phyloP scores from a whole-genome alignment of 768 basidiomycete species.

The Mycena amicta region DNA sequence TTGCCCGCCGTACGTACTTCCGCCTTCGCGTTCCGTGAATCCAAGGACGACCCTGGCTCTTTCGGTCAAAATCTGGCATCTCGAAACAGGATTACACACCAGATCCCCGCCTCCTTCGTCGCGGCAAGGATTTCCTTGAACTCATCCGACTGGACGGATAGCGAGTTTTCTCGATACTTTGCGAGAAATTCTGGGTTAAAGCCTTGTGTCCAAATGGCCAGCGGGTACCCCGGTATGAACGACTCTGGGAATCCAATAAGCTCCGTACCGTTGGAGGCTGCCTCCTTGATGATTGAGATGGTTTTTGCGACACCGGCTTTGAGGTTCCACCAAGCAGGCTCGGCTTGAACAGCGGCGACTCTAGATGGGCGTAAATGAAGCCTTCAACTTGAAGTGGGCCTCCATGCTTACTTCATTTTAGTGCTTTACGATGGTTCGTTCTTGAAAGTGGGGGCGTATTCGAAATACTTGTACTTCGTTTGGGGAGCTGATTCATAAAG shows the following conservation, averaged over 20 bases:
- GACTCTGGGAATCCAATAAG: constrained; percentile 25
- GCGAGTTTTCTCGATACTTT: constrained; percentile 16
- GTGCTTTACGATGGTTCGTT: background rate
- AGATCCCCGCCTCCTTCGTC: constrained; percentile 20
- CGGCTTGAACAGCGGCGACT: constrained; percentile 24
- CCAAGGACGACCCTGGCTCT: constrained; percentile 20
- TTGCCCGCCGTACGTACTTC: constrained; percentile 23
- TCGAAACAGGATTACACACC: background rate
- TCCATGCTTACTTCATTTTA: constrained; percentile 3
- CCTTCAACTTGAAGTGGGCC: background rate
- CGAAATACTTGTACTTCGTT: no score
- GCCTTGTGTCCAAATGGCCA: constrained; percentile 21
- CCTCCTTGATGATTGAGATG: constrained; percentile 20
- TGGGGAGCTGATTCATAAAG: no score
- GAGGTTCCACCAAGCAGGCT: constrained; percentile 24
- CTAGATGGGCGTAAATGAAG: no score
- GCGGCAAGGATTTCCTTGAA: constrained; percentile 18
- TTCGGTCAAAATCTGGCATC: background rate
- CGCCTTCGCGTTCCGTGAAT: constrained; percentile 19
- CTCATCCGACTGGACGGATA: constrained; percentile 12
- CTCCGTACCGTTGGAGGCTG: constrained; percentile 23
- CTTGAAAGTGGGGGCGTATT: background rate
- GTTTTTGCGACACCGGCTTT: constrained; percentile 17
- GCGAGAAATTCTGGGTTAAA: constrained; percentile 18
- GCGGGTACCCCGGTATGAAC: constrained; percentile 25